Conservation (phyloP, 2,329 filamentous ascomycete species). For the Trichoderma simmonsii region DNA sequence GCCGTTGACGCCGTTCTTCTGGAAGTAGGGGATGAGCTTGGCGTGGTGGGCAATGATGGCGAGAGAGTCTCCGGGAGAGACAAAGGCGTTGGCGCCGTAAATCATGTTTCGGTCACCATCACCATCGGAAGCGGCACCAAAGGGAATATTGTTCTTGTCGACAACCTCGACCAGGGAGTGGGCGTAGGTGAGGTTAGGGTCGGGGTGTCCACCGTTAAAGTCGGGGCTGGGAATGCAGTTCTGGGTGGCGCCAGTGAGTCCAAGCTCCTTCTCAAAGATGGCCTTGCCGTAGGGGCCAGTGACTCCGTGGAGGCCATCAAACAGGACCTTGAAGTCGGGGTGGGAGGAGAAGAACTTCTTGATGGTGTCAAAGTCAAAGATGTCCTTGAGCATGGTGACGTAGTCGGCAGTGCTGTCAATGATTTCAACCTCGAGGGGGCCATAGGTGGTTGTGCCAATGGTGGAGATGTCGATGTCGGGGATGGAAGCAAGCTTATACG, state of each 20-base stretch:
- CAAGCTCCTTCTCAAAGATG: slow-evolving; percentile 93
- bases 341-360: slow-evolving; percentile 86
- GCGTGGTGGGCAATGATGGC: slow-evolving; percentile 98
- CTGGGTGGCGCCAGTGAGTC: slow-evolving; percentile 73
- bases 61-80: slow-evolving; percentile 93
- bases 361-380: slow-evolving; percentile 97
- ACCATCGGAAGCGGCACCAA: slow-evolving; percentile 93
- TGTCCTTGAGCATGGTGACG: slow-evolving; percentile 91
- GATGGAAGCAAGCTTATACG: slow-evolving; percentile 88
- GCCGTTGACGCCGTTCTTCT: slow-evolving; percentile 93
- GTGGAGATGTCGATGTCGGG: slow-evolving; percentile 80
- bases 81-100: slow-evolving; percentile 93
- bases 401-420: slow-evolving; percentile 93
- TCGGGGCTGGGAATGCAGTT: slow-evolving; percentile 91
- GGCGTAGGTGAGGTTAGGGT: slow-evolving; percentile 96
- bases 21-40: slow-evolving; percentile 95
- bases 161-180: slow-evolving; percentile 92
- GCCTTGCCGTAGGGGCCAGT: slow-evolving; percentile 92
- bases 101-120: slow-evolving; percentile 99
- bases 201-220: slow-evolving; percentile 95
- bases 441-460: slow-evolving; percentile 81
- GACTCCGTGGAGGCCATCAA: slow-evolving; percentile 90
- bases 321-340: slow-evolving; percentile 92
- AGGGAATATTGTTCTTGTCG: slow-evolving; percentile 87
- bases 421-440: slow-evolving; percentile 86